A percentile compares a stretch with the other conserved stretches of the same genome.
Evolutionary conservation across 257 asterid genomes (phyloP).

Genomic region (Nicotiana undulata): DNA sequence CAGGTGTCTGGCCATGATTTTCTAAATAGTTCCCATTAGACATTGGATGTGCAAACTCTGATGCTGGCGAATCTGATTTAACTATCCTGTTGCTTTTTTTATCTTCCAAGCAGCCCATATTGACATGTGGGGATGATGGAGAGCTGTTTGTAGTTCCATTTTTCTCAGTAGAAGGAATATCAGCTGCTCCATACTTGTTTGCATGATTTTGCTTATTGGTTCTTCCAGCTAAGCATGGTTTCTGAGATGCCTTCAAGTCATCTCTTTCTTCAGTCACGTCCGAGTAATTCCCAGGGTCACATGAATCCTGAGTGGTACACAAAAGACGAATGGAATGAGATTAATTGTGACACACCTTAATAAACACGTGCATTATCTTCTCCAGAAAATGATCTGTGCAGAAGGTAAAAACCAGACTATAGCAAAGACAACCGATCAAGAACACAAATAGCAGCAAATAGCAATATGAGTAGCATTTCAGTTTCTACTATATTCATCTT

Average conservation of each 20-base stretch:
- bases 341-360: background rate
- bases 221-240: constrained; percentile 13
- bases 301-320: constrained; percentile 48
- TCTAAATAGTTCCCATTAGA: constrained; percentile 24
- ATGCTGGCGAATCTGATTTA: constrained; percentile 24
- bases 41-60: constrained; percentile 31
- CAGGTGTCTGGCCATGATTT: constrained; percentile 11
- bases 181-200: constrained; percentile 14
- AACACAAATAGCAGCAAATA: background rate
- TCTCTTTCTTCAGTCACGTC: constrained; percentile 73
- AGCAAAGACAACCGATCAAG: background rate
- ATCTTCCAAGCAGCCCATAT: constrained; percentile 13
- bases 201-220: constrained; percentile 13
- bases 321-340: background rate
- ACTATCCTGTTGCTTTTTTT: constrained; percentile 12
- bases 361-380: background rate
- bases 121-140: constrained; percentile 10
- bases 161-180: constrained; percentile 18
- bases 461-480: background rate
- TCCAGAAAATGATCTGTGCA: background rate
- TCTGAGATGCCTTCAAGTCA: constrained; percentile 38
- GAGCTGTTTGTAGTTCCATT: constrained; percentile 15
- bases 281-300: constrained; percentile 72
- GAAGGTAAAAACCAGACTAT: background rate
- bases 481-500: background rate